Base-by-base conservation (phyloP, 176 grass and related monocot genomes). In the Lolium multiflorum region DNA sequence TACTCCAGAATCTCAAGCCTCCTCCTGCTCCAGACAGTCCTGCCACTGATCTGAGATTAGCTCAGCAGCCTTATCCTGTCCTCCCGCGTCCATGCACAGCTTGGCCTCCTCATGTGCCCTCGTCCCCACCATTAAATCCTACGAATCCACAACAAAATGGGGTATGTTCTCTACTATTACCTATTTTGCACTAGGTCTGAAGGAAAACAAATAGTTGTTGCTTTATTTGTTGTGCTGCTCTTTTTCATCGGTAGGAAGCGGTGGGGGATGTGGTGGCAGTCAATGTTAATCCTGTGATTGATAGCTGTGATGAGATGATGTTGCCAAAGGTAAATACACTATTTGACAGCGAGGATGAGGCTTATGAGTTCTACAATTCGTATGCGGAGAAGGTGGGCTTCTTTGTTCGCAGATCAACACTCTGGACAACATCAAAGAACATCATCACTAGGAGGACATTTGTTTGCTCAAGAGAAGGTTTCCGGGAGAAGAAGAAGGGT, bases 361-460 rank as follows among this genome's bases (percentile, higher is more conserved):
- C 95, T n/a, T 98, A 95, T 61, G 93, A 95, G 18, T 95, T 98
- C 83, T 98, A 93, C 84, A 98, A 93, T 73, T 80, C 82, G 1
- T 98, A 95, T 81, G 93, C 93, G 2, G 93, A 98, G 78, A 93
- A 85, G 39, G 87, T 93, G 38, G 95, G 93, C 74, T 98, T 98
- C 85, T 93, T 93, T 90, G 91, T 98, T 47, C 87, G 95, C 57
- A 91, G 93, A 82, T 98, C 95, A 87, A 98, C 93, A 46, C 91
- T 98, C 48, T 98, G 93, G 91, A 97, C 92, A 55, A 98, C 95
- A 11, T 93, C 95, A 48, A 98, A 95, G 65, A 95, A 93, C 77
- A 91, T 98, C 73, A 98, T 98, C 85, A 98, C 93, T 60, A 88
- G 95, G 80, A 93, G 93, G 62, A 95, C 93, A 51, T 98, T 95